phyloP scores from a whole-genome alignment of 305 asterid genomes.

The Fraxinus xanthoxyloides region DNA sequence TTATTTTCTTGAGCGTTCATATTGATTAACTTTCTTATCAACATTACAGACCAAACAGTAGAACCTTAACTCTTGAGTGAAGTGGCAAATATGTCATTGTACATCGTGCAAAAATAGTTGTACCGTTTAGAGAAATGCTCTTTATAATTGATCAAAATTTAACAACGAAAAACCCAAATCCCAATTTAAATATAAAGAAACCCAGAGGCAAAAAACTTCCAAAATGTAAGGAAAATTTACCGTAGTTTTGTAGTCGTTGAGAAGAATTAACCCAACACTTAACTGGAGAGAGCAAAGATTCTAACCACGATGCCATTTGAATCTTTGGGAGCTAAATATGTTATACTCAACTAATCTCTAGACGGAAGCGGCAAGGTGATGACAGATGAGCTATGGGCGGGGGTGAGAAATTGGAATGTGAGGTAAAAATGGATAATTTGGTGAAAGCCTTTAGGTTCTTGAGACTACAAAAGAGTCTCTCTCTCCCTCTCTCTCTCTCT shows the following conservation, averaged over 20 bases:
- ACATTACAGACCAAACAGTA: background rate
- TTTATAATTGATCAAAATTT: background rate
- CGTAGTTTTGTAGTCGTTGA: constrained; percentile 48
- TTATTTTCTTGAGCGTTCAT: background rate
- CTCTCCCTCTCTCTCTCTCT: too few species aligned
- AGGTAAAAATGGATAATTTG: background rate
- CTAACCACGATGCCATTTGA: constrained; percentile 55
- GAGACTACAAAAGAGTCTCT: too few species aligned
- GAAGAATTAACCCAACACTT: constrained; percentile 31
- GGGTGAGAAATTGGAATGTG: background rate
- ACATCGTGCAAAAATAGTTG: background rate
- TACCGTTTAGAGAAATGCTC: background rate
- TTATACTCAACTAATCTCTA: background rate
- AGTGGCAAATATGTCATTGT: background rate
- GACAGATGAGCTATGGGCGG: background rate
- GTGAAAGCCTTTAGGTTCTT: background rate
- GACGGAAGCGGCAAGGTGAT: background rate
- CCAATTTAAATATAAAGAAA: background rate
- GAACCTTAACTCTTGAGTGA: background rate
- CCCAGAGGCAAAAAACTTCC: background rate
- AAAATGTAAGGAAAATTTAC: constrained; percentile 26
- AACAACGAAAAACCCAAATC: background rate
- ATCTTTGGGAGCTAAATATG: background rate
- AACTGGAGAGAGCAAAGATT: constrained; percentile 38
- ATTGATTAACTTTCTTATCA: background rate